Base-by-base conservation (phyloP, 1,284 basidiomycete species). In the Ganoderma resinaceum region DNA sequence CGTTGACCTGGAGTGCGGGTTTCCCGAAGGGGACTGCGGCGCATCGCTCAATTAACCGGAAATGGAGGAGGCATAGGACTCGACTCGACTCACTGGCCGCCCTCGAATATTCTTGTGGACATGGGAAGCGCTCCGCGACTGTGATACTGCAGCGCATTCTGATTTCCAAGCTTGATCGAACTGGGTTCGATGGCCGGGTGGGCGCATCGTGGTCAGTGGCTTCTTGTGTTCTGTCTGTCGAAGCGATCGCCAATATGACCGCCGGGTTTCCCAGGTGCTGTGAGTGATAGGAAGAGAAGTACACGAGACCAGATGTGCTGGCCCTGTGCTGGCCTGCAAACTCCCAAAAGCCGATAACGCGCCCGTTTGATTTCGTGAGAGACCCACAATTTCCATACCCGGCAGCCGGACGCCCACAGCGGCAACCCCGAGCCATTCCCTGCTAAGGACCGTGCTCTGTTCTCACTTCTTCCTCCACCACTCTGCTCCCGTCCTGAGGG, bases 71-170 rank as follows among this genome's bases (percentile, higher is more conserved):
- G 60, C 40, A 35, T 38, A 60, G 35, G 66, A 59, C 61, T 66
- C 46, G 66, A 66, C 55, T 66, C 38, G 66, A 55, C 63, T 64
- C 55, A 55, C 63, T 64, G 49, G 63, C 57, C 52, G 49, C 55
- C 53, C 67, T 42, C 35, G 53, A 69, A 67, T 42, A 49, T 67
- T 68, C 64, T 38, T 29, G 38, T 57, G 49, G 63, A 63, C n/a
- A 35, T 52, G 55, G 62, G 43, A 58, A 64, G 69, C 71, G 71
- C 67, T 67, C 69, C 66, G 67, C 37, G 61, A 63, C 65, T 68
- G 69, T 64, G 70, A 63, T 65, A 65, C 66, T 66, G 52, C 26
- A 49, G 55, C 66, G 62, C 35, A 63, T 72, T 72, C 71, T 72
- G 71, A 72, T 72, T 65, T 68, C 68, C 64, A 65, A 64, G 65